Evolutionary conservation across 306 rosid species (phyloP), one percentile per base, ranked within the genome.

Genomic region (Elaeagnus macrophylla): DNA sequence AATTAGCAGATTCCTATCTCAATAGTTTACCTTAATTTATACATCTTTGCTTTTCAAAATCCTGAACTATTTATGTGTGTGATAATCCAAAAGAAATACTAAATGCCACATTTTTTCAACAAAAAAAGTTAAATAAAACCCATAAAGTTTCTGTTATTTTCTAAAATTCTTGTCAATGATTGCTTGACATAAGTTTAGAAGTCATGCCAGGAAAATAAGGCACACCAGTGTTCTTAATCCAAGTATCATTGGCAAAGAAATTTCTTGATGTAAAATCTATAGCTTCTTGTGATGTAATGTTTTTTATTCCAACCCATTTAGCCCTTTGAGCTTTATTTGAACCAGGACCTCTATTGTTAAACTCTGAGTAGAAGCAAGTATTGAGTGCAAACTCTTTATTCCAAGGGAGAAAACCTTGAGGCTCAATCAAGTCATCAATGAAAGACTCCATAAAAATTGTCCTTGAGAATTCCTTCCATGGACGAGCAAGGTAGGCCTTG

Each of bases 381-480:
- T n/a, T n/a, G n/a, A n/a, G n/a, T n/a, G n/a, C n/a, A n/a, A n/a
- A n/a, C 0, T 51, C 50, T 1, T 74, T 71, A 3, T 57, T 66
- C 97, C 97, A 90, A 6, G 89, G 83, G 66, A 76, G 25, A 71
- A 82, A 90, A 1, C 97, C 97, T 8, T 75, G 71, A 0, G 94
- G 91, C 7, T 75, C 49, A 40, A 90, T 86, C 57, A 86, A 14
- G 6, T 86, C 86, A 18, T 70, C 95, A 1, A 90, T 72, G 76
- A 19, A 70, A 0, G 91, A 55, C 5, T 86, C 94, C 86, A 86
- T 69, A 54, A 90, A 69, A 36, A 90, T 38, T 0, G 88, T 79
- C 62, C 95, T 83, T 0, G 97, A 90, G 66, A 16, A 81, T 37
- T 68, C 59, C 74, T 90, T 90, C 95, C 95, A 86, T 3, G 97